Conservation (phyloP, 2,329 filamentous ascomycete species). For the Xylariales sp. region DNA sequence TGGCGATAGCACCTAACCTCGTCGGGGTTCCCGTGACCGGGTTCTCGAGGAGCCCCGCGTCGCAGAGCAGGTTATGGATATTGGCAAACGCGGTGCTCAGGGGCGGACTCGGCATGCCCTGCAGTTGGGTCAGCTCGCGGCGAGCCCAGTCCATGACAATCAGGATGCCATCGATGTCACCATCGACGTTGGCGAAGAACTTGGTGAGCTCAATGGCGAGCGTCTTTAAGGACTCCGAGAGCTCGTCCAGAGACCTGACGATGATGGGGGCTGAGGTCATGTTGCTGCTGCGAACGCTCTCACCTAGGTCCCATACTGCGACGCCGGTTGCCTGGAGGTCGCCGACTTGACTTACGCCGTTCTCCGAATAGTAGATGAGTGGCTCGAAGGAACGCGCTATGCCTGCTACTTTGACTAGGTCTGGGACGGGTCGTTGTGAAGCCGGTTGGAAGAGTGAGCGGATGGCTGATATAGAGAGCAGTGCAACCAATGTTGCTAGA, state of each 20-base stretch:
- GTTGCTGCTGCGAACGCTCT: constrained; percentile 83
- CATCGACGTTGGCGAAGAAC: constrained; percentile 91
- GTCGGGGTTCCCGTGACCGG: constrained; percentile 54
- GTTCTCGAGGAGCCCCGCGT: constrained; percentile 56
- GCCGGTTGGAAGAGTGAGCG: constrained; percentile 67
- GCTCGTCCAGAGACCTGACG: constrained; percentile 75
- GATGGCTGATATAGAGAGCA: constrained; percentile 62
- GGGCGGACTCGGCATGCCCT: constrained; percentile 54
- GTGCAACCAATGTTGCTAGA: constrained; percentile 52
- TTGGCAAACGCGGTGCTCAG: constrained; percentile 75
- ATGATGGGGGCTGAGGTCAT: constrained; percentile 88
- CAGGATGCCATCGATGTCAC: constrained; percentile 86
- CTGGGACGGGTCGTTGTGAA: constrained; percentile 63
- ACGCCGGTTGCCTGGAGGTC: constrained; percentile 88
- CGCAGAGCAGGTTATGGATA: constrained; percentile 70
- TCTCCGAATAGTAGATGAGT: constrained; percentile 89
- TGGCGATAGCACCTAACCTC: constrained; percentile 62
- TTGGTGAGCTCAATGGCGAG: constrained; percentile 81
- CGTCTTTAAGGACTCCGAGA: constrained; percentile 80
- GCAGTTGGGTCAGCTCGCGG: constrained; percentile 71
- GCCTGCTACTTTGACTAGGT: constrained; percentile 85
- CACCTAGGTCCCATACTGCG: constrained; percentile 90
- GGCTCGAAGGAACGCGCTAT: constrained; percentile 91
- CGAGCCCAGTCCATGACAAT: constrained; percentile 96
- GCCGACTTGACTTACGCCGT: constrained; percentile 78